Evolutionary conservation across 371 early-diverging fungal genomes (phyloP).

Genomic region (Syncephalis plumigaleata): DNA sequence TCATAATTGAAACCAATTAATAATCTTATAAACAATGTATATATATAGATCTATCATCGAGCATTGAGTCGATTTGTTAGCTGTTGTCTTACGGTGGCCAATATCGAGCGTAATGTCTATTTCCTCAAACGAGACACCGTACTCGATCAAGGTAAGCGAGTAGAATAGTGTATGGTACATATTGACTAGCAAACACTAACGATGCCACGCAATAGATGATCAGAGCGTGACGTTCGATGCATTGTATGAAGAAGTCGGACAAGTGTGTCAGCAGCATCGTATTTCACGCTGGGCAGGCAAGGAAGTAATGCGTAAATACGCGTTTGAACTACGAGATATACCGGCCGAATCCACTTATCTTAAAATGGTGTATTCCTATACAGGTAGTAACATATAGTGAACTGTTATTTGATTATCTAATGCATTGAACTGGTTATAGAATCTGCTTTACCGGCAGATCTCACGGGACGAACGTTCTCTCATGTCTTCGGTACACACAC

Average conservation of each 20-base stretch:
- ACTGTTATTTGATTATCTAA: background rate
- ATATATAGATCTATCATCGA: conserved; percentile 21
- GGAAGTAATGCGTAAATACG: conserved; percentile 66
- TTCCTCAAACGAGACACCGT: conserved; percentile 38
- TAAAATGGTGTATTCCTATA: conserved; percentile 64
- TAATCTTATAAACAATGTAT: background rate
- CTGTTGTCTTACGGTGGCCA: conserved; percentile 67
- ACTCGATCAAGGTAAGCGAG: background rate
- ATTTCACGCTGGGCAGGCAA: conserved; percentile 41
- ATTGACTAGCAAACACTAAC: conserved; percentile 26
- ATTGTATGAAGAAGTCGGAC: conserved; percentile 60
- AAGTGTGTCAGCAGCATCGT: conserved; percentile 25
- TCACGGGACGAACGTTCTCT: conserved; percentile 66
- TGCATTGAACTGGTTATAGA: conserved; percentile 15
- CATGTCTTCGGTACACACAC: conserved; percentile 81
- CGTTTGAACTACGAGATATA: conserved; percentile 76
- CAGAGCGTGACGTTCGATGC: conserved; percentile 35
- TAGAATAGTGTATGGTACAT: too few relatives aligned
- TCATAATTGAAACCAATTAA: background rate
- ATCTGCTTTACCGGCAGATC: conserved; percentile 44
- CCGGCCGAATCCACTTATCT: conserved; percentile 72
- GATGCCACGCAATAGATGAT: too few relatives aligned
- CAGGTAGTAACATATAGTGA: conserved; percentile 8
- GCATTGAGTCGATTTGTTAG: conserved; percentile 36
- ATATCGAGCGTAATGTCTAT: conserved; percentile 72